Evolutionary conservation across 1,284 basidiomycete genomes (phyloP).

Genomic region (Marasmius sp.): DNA sequence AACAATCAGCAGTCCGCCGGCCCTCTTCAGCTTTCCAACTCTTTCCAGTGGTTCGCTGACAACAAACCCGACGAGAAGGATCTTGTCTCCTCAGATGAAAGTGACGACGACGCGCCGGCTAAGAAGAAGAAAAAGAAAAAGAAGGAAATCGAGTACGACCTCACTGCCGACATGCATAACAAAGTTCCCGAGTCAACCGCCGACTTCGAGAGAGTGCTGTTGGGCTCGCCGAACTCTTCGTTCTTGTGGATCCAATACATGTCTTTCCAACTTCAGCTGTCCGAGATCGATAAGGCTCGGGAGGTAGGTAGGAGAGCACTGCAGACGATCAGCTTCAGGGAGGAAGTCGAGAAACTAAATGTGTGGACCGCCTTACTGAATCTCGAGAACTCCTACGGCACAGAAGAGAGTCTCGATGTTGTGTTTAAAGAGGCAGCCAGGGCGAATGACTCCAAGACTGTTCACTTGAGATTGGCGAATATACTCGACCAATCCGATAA

Average conservation of each 20-base stretch:
- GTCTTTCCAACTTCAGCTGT: slow-evolving; percentile 96
- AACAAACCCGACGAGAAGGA: slow-evolving; percentile 32
- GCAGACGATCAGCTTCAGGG: slow-evolving; percentile 89
- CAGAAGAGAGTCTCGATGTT: slow-evolving; percentile 73
- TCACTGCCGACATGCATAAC: slow-evolving; percentile 83
- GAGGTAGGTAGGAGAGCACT: slow-evolving; percentile 85
- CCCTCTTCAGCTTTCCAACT: slow-evolving; percentile 53
- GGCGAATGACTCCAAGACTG: slow-evolving; percentile 90
- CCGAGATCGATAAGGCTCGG: slow-evolving; percentile 93
- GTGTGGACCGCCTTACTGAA: slow-evolving; percentile 98
- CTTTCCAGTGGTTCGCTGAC: slow-evolving; percentile 69
- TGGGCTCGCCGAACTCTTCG: slow-evolving; percentile 97
- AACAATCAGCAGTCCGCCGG: slow-evolving; percentile 16
- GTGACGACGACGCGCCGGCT: slow-evolving; percentile 48
- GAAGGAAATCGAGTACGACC: slow-evolving; percentile 77
- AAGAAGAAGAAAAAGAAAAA: slow-evolving; percentile 67
- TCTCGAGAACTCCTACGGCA: slow-evolving; percentile 93
- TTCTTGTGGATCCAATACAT: slow-evolving; percentile 99
- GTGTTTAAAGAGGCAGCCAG: slow-evolving; percentile 90
- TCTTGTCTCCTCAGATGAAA: slow-evolving; percentile 43
- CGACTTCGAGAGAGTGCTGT: slow-evolving; percentile 92
- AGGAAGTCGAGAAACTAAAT: slow-evolving; percentile 96
- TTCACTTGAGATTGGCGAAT: slow-evolving; percentile 82
- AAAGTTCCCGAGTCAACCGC: slow-evolving; percentile 87
- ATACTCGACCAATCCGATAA: slow-evolving; percentile 88